These are phyloP conservation scores for Pseudotulostoma volvatum DNA, from an alignment of 495 filamentous ascomycete species.

Conservation along the genomic window DNA sequence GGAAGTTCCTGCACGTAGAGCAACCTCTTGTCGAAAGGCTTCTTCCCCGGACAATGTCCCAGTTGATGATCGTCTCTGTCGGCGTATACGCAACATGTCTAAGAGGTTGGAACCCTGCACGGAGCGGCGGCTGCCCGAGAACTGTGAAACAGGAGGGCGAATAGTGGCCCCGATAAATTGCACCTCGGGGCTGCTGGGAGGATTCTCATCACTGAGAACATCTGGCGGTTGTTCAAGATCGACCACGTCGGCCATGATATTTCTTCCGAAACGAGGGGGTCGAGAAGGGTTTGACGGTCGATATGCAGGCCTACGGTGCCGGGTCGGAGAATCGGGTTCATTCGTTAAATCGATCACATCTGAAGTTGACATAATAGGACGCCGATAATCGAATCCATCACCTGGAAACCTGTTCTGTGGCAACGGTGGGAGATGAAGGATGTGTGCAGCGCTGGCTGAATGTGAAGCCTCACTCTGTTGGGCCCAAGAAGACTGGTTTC, in stretches of 20 bases:
- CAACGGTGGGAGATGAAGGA: constrained; percentile 3
- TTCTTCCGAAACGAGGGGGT: constrained; percentile 18
- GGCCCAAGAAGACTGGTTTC: constrained; percentile 10
- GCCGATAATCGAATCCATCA: constrained; percentile 34
- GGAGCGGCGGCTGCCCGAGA: neutral
- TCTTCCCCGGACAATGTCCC: constrained; percentile 1
- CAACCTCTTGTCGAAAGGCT: constrained; percentile 7
- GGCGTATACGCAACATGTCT: constrained; percentile 8
- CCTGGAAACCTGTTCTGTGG: constrained; percentile 24
- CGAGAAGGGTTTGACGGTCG: neutral
- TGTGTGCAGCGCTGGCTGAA: constrained; percentile 8
- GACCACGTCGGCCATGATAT: constrained; percentile 21
- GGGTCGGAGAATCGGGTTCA: constrained; percentile 27
- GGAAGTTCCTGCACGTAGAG: constrained; percentile 3
- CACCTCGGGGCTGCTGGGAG: constrained; percentile 23
- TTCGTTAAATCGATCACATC: constrained; percentile 41
- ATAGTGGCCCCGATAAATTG: constrained; percentile 20
- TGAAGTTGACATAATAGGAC: constrained; percentile 22
- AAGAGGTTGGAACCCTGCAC: constrained; percentile 2
- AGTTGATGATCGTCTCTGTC: neutral
- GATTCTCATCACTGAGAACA: constrained; percentile 6
- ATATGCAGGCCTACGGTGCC: neutral
- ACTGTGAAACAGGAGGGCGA: constrained; percentile 6
- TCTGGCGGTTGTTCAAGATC: constrained; percentile 18
- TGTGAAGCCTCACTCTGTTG: constrained; percentile 11